Evolutionary conservation across 495 filamentous ascomycete species (phyloP).

Genomic region (Aspergillus leporis): DNA sequence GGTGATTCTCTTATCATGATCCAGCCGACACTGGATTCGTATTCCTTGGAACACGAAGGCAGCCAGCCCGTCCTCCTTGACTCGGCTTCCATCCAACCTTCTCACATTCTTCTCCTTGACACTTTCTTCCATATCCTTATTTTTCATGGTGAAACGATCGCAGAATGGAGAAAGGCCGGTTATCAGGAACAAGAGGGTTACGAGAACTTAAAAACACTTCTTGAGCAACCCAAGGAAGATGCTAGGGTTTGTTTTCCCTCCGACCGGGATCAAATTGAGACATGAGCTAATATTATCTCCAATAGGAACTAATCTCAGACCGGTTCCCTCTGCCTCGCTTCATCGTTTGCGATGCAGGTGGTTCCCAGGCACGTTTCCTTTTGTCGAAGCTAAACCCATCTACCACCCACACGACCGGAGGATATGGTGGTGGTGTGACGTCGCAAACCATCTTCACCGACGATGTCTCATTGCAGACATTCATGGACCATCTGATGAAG

Average conservation of each 20-base stretch:
- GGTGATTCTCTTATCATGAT: constrained; percentile 98
- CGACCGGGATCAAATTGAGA: not conserved
- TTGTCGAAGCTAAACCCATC: constrained; percentile 97
- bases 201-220: constrained; percentile 86
- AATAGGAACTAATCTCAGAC: constrained; percentile 93
- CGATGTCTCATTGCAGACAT: constrained; percentile 96
- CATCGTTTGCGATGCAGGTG: constrained; percentile 97
- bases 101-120: constrained; percentile 92
- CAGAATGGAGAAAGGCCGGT: constrained; percentile 96
- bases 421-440: constrained; percentile 86
- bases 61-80: constrained; percentile 90
- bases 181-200: constrained; percentile 99
- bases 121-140: constrained; percentile 99
- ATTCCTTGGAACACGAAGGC: constrained; percentile 93
- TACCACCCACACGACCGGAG: constrained; percentile 93
- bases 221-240: constrained; percentile 97
- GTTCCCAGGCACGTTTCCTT: constrained; percentile 96
- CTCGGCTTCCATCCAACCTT: constrained; percentile 92
- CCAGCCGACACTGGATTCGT: constrained; percentile 95
- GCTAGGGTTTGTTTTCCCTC: constrained; percentile 68
- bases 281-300: constrained; percentile 4
- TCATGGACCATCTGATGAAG: constrained; percentile 99
- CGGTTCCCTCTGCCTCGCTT: constrained; percentile 97
- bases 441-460: constrained; percentile 99
- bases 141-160: constrained; percentile 97